Conservation (phyloP, 2,329 filamentous ascomycete species). For the Cryphonectria nitschkei region DNA sequence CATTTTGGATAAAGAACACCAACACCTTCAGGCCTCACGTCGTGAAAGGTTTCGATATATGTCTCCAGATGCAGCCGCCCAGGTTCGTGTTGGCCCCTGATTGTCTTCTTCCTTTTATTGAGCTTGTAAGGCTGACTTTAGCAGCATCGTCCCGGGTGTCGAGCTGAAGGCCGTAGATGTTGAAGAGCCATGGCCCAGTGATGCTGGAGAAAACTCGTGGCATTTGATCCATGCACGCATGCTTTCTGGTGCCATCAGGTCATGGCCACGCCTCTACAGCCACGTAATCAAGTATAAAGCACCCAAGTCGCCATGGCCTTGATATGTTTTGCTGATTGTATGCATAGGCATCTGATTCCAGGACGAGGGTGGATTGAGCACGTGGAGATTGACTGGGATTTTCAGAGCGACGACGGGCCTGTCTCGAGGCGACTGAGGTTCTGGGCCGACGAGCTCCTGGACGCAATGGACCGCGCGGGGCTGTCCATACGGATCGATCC, state of each 20-base stretch:
- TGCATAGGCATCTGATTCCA: constrained; percentile 73
- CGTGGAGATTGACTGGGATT: constrained; percentile 83
- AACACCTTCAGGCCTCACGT: background rate
- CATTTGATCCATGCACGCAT: constrained; percentile 85
- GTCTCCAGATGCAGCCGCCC: constrained; percentile 23
- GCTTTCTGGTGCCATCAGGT: constrained; percentile 75
- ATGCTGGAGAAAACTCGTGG: constrained; percentile 58
- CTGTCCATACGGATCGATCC: constrained; percentile 66
- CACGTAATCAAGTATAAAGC: constrained; percentile 65
- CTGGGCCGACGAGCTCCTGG: constrained; percentile 72
- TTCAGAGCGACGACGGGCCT: constrained; percentile 70
- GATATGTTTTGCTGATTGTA: constrained; percentile 30
- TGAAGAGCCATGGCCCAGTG: constrained; percentile 68
- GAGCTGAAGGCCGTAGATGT: constrained; percentile 75
- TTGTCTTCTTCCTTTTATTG: background rate
- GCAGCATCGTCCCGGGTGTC: constrained; percentile 72
- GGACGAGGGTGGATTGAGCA: constrained; percentile 80
- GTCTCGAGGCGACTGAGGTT: constrained; percentile 56
- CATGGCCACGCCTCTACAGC: constrained; percentile 75
- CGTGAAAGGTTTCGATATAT: constrained; percentile 22
- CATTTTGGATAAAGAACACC: background rate
- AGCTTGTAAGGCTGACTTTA: constrained; percentile 9
- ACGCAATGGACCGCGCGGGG: constrained; percentile 67
- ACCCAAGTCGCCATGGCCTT: background rate
- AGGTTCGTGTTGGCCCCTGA: constrained; percentile 3